A percentile compares a stretch with the other conserved stretches of the same genome.
Conservation (phyloP, 352 stramenopile genomes). For the Phytophthora pseudosyringae region DNA sequence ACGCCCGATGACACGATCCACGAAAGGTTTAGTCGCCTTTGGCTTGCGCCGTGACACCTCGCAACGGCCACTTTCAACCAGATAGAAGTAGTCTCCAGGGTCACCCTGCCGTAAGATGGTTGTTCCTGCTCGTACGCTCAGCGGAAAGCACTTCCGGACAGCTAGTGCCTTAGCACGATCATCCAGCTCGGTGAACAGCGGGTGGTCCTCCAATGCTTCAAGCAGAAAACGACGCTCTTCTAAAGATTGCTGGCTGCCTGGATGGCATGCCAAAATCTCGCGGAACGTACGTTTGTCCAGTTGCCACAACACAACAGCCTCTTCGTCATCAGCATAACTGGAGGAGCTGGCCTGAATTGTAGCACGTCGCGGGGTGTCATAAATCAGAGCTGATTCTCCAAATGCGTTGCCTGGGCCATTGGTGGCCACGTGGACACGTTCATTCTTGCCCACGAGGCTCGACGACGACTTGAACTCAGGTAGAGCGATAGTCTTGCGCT, state of each 20-base stretch:
- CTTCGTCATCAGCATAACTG: constrained; percentile 16
- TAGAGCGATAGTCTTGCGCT: constrained; percentile 74
- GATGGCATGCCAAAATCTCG: constrained; percentile 61
- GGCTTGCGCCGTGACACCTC: constrained; percentile 79
- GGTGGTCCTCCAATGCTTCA: constrained; percentile 68
- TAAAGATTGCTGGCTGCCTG: constrained; percentile 78
- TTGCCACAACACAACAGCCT: constrained; percentile 72
- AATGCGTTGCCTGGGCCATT: constrained; percentile 83
- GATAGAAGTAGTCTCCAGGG: constrained; percentile 87
- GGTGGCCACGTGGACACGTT: constrained; percentile 79
- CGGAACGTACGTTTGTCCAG: constrained; percentile 76
- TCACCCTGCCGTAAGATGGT: constrained; percentile 82
- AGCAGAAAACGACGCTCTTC: constrained; percentile 82
- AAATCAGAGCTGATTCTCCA: constrained; percentile 86
- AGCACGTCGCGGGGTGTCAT: constrained; percentile 81
- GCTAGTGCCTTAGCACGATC: constrained; percentile 78
- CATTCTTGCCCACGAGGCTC: constrained; percentile 61
- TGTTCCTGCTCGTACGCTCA: constrained; percentile 63
- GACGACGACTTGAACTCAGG: constrained; percentile 75
- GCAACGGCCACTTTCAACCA: constrained; percentile 80
- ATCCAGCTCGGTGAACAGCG: constrained; percentile 77
- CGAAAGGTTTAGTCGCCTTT: constrained; percentile 48
- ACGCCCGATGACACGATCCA: constrained; percentile 76
- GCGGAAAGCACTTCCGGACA: constrained; percentile 85
- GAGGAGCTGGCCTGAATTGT: constrained; percentile 53